Percentiles rank a stretch among this genome's conserved stretches.
These are phyloP conservation scores for Metschnikowia aberdeeniae DNA, from an alignment of 805 yeast species.

Conservation along the genomic window DNA sequence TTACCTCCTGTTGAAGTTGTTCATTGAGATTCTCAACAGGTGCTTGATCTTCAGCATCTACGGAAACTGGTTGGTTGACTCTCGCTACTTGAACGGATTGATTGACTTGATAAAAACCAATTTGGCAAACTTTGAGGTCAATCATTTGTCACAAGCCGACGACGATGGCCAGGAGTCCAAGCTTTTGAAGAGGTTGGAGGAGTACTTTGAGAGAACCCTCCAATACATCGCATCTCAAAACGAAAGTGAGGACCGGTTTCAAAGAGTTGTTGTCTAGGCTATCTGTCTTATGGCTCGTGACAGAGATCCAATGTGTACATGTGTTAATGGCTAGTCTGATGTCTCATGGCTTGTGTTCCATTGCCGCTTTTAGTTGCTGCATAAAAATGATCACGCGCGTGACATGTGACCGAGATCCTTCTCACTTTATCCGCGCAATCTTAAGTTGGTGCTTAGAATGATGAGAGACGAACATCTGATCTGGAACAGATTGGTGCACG, in stretches of 20 bases:
- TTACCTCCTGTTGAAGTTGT: slow-evolving; percentile 67
- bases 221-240: slow-evolving; percentile 66
- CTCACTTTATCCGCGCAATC: neutral
- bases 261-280: slow-evolving; percentile 34
- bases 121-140: slow-evolving; percentile 42
- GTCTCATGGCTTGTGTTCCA: neutral
- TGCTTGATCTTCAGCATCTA: slow-evolving; percentile 82
- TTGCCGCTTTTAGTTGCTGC: neutral
- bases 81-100: slow-evolving; percentile 77
- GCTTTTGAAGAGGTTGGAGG: slow-evolving; percentile 26
- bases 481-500: slow-evolving; percentile 17
- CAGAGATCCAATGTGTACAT: too few species aligned
- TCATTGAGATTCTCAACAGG: slow-evolving; percentile 84
- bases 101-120: slow-evolving; percentile 76
- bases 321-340: too few species aligned
- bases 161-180: slow-evolving; percentile 24
- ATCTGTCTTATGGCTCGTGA: neutral
- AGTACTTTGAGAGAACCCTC: slow-evolving; percentile 64
- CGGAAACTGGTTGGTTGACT: slow-evolving; percentile 66
- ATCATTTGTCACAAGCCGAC: slow-evolving; percentile 21
- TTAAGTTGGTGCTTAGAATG: neutral
- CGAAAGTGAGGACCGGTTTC: slow-evolving; percentile 65
- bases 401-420: neutral
- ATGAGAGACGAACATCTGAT: slow-evolving; percentile 12
- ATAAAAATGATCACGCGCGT: neutral